These are phyloP conservation scores for Fulvia fulva DNA, from an alignment of 2,329 filamentous ascomycete species.

Conservation along the genomic window DNA sequence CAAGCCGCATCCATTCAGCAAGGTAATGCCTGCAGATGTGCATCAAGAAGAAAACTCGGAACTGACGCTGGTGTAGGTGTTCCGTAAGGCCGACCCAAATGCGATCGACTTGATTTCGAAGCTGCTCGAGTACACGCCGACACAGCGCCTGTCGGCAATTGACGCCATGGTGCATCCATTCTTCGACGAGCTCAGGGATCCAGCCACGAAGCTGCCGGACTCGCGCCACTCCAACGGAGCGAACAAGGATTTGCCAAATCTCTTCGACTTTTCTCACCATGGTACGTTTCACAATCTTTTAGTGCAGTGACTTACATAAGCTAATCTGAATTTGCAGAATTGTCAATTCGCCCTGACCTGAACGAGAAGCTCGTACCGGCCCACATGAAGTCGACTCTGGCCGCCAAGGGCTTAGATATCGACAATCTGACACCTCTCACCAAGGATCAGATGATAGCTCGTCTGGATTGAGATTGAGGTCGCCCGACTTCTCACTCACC, in stretches of 20 bases:
- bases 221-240: conserved; percentile 83
- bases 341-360: conserved; percentile 87
- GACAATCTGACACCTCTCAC: conserved; percentile 88
- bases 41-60: not conserved
- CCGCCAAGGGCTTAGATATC: conserved; percentile 75
- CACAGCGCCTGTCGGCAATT: conserved; percentile 85
- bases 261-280: conserved; percentile 92
- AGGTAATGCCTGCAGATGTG: conserved; percentile 49
- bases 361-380: conserved; percentile 84
- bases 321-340: conserved; percentile 55
- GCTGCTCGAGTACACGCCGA: conserved; percentile 94
- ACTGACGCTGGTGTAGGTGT: conserved; percentile 58
- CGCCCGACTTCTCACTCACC: conserved; percentile 8
- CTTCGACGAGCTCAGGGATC: conserved; percentile 93
- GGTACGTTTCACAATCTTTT: conserved; percentile 52
- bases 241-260: conserved; percentile 73
- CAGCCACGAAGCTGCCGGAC: conserved; percentile 85
- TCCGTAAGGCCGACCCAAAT: conserved; percentile 89
- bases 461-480: conserved; percentile 66
- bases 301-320: not conserved
- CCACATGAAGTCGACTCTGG: conserved; percentile 72
- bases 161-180: conserved; percentile 98
- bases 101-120: conserved; percentile 94
- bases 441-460: conserved; percentile 96
- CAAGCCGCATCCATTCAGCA: conserved; percentile 98